A percentile compares a stretch with the other conserved stretches of the same genome.
Evolutionary conservation across 1,284 basidiomycete species (phyloP).

Genomic region (Heterobasidion occidentale): DNA sequence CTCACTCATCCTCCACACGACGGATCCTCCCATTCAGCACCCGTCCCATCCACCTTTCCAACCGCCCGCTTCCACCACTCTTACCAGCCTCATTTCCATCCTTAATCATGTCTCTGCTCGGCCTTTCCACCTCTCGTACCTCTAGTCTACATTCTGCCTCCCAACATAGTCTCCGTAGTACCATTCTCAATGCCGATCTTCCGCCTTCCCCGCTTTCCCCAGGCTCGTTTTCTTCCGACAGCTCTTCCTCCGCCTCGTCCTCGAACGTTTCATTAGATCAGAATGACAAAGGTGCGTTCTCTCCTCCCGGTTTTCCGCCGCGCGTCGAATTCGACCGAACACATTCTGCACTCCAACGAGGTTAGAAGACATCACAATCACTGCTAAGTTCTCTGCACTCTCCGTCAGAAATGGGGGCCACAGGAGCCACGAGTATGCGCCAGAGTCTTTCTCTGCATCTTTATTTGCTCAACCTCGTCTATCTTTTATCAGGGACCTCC

Average conservation of each 20-base stretch:
- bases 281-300: slow-evolving; percentile 50
- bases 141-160: slow-evolving; percentile 27
- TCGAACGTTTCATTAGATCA: slow-evolving; percentile 43
- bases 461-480: background rate
- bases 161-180: slow-evolving; percentile 21
- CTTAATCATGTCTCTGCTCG: slow-evolving; percentile 18
- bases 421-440: slow-evolving; percentile 43
- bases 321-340: slow-evolving; percentile 12
- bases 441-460: background rate
- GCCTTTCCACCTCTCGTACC: slow-evolving; percentile 33
- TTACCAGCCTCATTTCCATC: background rate
- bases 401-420: slow-evolving; percentile 35
- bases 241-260: slow-evolving; percentile 35
- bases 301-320: slow-evolving; percentile 7
- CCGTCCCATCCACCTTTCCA: background rate
- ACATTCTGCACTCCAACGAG: slow-evolving; percentile 5
- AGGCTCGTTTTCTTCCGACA: slow-evolving; percentile 28
- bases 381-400: slow-evolving; percentile 35
- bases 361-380: slow-evolving; percentile 64
- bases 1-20: background rate
- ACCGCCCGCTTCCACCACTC: background rate
- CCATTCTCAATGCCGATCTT: slow-evolving; percentile 15
- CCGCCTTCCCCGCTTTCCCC: slow-evolving; percentile 29
- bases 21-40: background rate
- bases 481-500: slow-evolving; percentile 46